Evolutionary conservation across 2,329 filamentous ascomycete species (phyloP).

Genomic region (Leptodontidium sp.): DNA sequence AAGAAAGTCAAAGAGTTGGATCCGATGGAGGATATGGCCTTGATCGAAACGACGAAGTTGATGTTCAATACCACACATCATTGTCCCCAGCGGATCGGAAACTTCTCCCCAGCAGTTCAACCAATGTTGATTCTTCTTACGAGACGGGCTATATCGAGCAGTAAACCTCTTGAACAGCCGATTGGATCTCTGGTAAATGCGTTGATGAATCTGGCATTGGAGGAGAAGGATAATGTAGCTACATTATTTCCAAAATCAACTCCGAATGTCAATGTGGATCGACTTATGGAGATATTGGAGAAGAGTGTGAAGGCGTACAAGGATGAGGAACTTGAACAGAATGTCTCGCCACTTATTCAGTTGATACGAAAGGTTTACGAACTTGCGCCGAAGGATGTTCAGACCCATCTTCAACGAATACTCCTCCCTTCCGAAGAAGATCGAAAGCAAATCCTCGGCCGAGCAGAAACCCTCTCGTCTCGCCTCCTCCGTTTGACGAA

Average conservation of each 20-base stretch:
- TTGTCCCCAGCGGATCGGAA: conserved; percentile 65
- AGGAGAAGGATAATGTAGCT: conserved; percentile 54
- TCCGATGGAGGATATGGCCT: conserved; percentile 79
- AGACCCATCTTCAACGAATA: conserved; percentile 67
- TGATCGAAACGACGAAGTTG: conserved; percentile 85
- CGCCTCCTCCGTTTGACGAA: conserved; percentile 80
- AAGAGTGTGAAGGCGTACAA: conserved; percentile 68
- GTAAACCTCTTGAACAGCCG: conserved; percentile 76
- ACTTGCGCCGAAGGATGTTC: conserved; percentile 68
- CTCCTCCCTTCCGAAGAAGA: conserved; percentile 83
- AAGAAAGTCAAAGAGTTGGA: conserved; percentile 48
- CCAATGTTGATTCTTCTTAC: conserved; percentile 76
- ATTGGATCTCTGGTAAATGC: conserved; percentile 79
- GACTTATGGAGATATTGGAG: conserved; percentile 75
- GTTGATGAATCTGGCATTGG: conserved; percentile 79
- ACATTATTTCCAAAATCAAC: conserved; percentile 72
- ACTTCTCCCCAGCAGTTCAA: conserved; percentile 74
- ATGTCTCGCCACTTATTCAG: conserved; percentile 76
- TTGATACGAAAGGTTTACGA: conserved; percentile 77
- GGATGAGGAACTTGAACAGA: conserved; percentile 75
- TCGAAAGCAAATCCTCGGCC: conserved; percentile 78
- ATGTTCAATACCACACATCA: conserved; percentile 88
- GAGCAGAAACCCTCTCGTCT: conserved; percentile 76
- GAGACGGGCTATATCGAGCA: conserved; percentile 61
- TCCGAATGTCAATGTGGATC: conserved; percentile 65